Evolutionary conservation across 2,329 filamentous ascomycete genomes (phyloP).

Genomic region (Trichoderma aggressivum): DNA sequence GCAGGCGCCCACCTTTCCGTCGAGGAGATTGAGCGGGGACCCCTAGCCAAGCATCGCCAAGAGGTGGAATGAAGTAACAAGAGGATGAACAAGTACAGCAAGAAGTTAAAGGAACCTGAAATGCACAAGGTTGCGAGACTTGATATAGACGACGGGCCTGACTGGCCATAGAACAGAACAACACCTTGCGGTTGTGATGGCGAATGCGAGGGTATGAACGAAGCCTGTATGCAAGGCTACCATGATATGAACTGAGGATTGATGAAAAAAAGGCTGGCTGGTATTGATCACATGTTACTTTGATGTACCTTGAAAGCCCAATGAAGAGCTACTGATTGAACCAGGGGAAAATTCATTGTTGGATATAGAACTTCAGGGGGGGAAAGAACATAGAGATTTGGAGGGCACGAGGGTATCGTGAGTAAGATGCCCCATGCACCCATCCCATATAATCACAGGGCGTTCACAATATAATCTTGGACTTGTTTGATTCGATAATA

Average conservation of each 20-base stretch:
- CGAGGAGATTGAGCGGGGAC: constrained; percentile 36
- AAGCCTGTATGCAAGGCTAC: not conserved
- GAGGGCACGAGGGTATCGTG: not conserved
- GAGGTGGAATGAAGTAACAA: not conserved
- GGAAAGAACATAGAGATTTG: not conserved
- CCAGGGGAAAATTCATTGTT: not conserved
- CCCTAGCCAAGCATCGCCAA: constrained; percentile 23
- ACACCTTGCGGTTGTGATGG: not conserved
- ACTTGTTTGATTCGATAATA: constrained; percentile 6
- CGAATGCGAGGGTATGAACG: not conserved
- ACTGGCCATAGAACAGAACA: not conserved
- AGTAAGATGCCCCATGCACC: not conserved
- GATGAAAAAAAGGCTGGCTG: not conserved
- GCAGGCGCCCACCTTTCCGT: constrained; percentile 57
- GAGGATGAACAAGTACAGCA: not conserved
- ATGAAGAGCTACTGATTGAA: not conserved
- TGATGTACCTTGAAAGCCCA: not conserved
- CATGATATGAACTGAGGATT: not conserved
- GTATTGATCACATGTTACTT: not conserved
- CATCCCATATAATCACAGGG: not conserved
- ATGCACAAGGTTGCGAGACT: not conserved
- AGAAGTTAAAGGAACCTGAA: not conserved
- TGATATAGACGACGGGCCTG: not conserved
- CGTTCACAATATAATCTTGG: not conserved
- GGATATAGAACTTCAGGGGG: not conserved